Percentiles rank a stretch among this genome's conserved stretches.
Evolutionary conservation across 306 rosid species (phyloP).

Genomic region (Dalbergia cochinchinensis): DNA sequence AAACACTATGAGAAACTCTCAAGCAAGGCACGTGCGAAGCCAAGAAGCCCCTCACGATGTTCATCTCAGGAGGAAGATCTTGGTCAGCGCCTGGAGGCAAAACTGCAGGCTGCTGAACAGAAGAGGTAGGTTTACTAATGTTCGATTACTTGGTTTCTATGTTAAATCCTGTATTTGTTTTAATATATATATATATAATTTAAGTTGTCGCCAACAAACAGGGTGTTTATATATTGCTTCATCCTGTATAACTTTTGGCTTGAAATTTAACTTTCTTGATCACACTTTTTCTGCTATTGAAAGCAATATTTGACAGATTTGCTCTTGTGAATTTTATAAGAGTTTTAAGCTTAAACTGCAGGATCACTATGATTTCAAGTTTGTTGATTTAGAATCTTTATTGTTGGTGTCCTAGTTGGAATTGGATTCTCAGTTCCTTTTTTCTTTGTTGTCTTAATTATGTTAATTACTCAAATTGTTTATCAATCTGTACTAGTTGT

Average conservation of each 20-base stretch:
- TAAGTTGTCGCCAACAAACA: neutral
- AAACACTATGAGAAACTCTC: conserved; percentile 79
- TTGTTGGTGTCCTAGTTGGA: conserved; percentile 8
- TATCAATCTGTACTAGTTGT: neutral
- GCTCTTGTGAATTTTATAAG: neutral
- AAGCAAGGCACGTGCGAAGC: conserved; percentile 89
- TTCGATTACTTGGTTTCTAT: neutral
- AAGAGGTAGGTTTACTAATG: conserved; percentile 65
- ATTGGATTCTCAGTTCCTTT: neutral
- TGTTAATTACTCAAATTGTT: conserved; percentile 12
- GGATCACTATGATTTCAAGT: neutral
- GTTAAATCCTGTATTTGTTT: neutral
- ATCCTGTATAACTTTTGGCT: neutral
- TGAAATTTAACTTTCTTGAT: neutral
- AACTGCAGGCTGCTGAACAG: conserved; percentile 91
- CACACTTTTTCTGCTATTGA: neutral
- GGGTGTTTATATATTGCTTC: conserved; percentile 14
- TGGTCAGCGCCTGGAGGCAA: conserved; percentile 90
- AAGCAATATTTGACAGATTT: neutral
- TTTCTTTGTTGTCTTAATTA: neutral
- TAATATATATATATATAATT: neutral
- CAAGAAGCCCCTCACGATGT: conserved; percentile 75
- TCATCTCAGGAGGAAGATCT: conserved; percentile 80
- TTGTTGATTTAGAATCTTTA: conserved; percentile 5
- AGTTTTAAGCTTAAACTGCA: neutral